Conservation (phyloP, 169 alveolate genomes). For the Plasmodium relictum region DNA sequence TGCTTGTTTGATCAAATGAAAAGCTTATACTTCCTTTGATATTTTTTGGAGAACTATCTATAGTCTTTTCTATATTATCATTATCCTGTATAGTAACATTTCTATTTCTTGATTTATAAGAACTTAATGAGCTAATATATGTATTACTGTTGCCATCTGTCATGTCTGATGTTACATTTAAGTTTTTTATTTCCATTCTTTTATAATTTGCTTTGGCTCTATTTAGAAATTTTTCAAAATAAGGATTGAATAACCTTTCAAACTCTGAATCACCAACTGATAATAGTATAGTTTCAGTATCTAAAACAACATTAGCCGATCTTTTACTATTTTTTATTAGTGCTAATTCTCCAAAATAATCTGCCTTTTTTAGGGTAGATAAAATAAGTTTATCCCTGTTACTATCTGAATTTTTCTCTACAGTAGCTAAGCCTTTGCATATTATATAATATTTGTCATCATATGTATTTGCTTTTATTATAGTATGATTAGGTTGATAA, state of each 20-base stretch:
- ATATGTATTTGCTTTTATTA: slow-evolving; percentile 53
- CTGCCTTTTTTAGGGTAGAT: slow-evolving; percentile 85
- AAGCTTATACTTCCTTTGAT: slow-evolving; percentile 9
- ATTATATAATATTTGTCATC: slow-evolving; percentile 72
- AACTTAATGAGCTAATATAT: not conserved
- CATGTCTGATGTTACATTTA: not conserved
- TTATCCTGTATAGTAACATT: slow-evolving; percentile 55
- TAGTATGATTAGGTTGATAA: slow-evolving; percentile 71
- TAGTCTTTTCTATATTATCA: slow-evolving; percentile 3
- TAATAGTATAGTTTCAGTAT: slow-evolving; percentile 27
- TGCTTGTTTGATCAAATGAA: not conserved
- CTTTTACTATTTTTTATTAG: slow-evolving; percentile 94
- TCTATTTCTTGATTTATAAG: not conserved
- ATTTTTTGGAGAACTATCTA: not conserved
- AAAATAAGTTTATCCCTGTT: slow-evolving; percentile 52
- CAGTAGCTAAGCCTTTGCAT: slow-evolving; percentile 77
- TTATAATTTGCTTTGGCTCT: slow-evolving; percentile 77
- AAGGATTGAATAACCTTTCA: slow-evolving; percentile 39
- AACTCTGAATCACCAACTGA: slow-evolving; percentile 59
- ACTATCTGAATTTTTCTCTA: slow-evolving; percentile 51
- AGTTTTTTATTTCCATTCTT: slow-evolving; percentile 19
- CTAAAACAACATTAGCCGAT: slow-evolving; percentile 93
- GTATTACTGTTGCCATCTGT: slow-evolving; percentile 9
- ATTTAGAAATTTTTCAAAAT: slow-evolving; percentile 65
- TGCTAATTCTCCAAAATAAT: slow-evolving; percentile 98